Evolutionary conservation across 1,284 basidiomycete species (phyloP).

Genomic region (Ustilago crameri): DNA sequence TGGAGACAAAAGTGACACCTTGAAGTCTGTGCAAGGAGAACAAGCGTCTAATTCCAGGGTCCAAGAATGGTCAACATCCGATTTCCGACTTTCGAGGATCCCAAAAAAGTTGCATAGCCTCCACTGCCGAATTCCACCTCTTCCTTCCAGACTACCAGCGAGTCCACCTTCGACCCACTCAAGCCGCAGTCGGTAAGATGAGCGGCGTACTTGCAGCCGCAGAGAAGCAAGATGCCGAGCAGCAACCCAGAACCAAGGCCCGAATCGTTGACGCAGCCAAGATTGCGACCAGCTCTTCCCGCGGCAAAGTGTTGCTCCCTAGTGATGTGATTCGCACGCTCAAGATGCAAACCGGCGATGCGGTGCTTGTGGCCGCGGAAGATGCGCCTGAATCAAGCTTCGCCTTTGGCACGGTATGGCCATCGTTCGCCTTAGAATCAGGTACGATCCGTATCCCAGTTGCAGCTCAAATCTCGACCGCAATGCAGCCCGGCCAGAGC

Average conservation of each 20-base stretch:
- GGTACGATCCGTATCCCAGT: slow-evolving; percentile 30
- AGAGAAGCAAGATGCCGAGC: neutral
- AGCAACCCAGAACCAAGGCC: neutral
- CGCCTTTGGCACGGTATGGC: slow-evolving; percentile 36
- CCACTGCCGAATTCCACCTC: neutral
- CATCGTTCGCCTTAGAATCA: slow-evolving; percentile 32
- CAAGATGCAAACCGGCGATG: slow-evolving; percentile 45
- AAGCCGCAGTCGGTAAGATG: slow-evolving; percentile 1
- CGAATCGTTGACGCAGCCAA: slow-evolving; percentile 24
- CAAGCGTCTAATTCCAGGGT: slow-evolving; percentile 3
- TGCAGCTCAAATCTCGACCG: slow-evolving; percentile 5
- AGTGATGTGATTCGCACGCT: slow-evolving; percentile 31
- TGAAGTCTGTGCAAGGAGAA: neutral
- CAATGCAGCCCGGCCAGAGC: slow-evolving; percentile 19
- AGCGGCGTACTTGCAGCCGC: slow-evolving; percentile 4
- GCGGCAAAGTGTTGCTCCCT: slow-evolving; percentile 34
- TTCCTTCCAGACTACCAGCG: neutral
- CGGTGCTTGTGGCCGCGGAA: slow-evolving; percentile 12
- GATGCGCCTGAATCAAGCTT: neutral
- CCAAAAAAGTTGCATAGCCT: slow-evolving; percentile 5
- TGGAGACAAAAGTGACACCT: neutral
- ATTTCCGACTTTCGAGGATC: slow-evolving; percentile 8
- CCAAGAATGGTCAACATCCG: slow-evolving; percentile 1
- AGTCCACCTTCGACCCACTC: neutral
- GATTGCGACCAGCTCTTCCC: slow-evolving; percentile 31